A percentile compares a stretch with the other conserved stretches of the same genome.
Evolutionary conservation across 2,329 filamentous ascomycete genomes (phyloP).

Genomic region (Neopestalotiopsis clavispora): DNA sequence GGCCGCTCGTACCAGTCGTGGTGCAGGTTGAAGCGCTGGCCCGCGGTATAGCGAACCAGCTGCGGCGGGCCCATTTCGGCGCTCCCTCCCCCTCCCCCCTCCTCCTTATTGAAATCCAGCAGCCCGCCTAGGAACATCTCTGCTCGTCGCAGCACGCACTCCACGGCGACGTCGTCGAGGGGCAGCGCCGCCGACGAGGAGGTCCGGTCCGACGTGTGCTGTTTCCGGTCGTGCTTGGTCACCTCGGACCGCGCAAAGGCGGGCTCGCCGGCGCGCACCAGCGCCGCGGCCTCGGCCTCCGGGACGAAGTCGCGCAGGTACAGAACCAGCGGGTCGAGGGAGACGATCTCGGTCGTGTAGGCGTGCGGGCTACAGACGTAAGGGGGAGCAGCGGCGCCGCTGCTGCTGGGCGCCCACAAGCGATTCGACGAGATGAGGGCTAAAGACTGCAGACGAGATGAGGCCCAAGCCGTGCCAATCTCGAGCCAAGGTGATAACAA

Average conservation of each 20-base stretch:
- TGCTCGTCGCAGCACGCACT: constrained; percentile 38
- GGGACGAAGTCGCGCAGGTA: constrained; percentile 43
- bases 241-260: constrained; percentile 39
- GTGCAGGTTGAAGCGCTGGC: constrained; percentile 41
- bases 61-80: constrained; percentile 45
- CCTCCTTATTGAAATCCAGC: constrained; percentile 22
- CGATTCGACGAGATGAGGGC: neutral
- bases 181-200: constrained; percentile 41
- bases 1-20: constrained; percentile 39
- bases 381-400: neutral
- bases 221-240: constrained; percentile 33
- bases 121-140: constrained; percentile 38
- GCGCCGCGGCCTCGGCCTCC: constrained; percentile 31
- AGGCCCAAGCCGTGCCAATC: neutral
- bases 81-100: constrained; percentile 21
- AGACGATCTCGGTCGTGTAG: constrained; percentile 42
- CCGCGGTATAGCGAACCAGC: constrained; percentile 40
- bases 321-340: constrained; percentile 42
- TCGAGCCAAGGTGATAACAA: neutral
- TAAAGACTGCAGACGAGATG: constrained; percentile 12
- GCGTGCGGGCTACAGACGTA: constrained; percentile 35
- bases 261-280: constrained; percentile 36
- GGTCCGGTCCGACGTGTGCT: constrained; percentile 36
- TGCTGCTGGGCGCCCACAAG: neutral
- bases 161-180: constrained; percentile 34